Conservation (phyloP, 1,139 yeast genomes). For the Scheffersomyces stambukii region DNA sequence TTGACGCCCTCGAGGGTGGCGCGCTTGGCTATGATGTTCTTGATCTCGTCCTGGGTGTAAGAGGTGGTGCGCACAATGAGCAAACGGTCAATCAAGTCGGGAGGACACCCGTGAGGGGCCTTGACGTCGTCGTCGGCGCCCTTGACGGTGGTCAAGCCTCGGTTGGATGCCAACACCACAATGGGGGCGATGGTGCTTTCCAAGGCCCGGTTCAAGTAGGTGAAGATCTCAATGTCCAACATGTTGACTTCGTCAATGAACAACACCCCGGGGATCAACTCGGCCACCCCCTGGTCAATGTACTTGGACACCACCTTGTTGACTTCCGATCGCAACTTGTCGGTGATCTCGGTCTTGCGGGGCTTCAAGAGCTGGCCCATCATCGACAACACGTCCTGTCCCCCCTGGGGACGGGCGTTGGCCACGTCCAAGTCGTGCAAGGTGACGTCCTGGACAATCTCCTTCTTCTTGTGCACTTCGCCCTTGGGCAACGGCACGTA, state of each 20-base stretch:
- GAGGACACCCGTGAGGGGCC: constrained; percentile 96
- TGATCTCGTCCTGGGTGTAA: constrained; percentile 77
- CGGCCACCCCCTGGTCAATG: constrained; percentile 98
- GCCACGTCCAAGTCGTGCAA: constrained; percentile 95
- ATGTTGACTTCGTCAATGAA: constrained; percentile 97
- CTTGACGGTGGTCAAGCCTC: constrained; percentile 87
- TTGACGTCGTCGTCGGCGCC: constrained; percentile 76
- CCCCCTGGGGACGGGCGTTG: constrained; percentile 97
- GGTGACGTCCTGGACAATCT: constrained; percentile 95
- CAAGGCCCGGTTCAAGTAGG: constrained; percentile 88
- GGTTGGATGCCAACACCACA: constrained; percentile 90
- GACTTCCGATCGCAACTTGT: constrained; percentile 87
- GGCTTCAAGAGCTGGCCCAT: constrained; percentile 98
- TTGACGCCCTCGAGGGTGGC: constrained; percentile 70
- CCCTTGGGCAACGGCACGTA: constrained; percentile 98
- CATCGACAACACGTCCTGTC: constrained; percentile 96
- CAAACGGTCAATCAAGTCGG: constrained; percentile 87
- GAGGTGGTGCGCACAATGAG: constrained; percentile 90
- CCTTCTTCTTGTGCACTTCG: constrained; percentile 97
- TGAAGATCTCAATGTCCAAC: constrained; percentile 94
- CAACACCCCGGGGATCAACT: constrained; percentile 93
- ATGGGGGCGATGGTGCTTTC: constrained; percentile 92
- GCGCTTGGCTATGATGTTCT: constrained; percentile 76
- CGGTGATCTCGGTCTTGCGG: constrained; percentile 97
- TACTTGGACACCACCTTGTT: constrained; percentile 94